Percentiles rank a stretch among this genome's conserved stretches.
These are phyloP conservation scores for Schizosaccharomyces japonicus DNA, from an alignment of 805 yeast species.

Conservation along the genomic window DNA sequence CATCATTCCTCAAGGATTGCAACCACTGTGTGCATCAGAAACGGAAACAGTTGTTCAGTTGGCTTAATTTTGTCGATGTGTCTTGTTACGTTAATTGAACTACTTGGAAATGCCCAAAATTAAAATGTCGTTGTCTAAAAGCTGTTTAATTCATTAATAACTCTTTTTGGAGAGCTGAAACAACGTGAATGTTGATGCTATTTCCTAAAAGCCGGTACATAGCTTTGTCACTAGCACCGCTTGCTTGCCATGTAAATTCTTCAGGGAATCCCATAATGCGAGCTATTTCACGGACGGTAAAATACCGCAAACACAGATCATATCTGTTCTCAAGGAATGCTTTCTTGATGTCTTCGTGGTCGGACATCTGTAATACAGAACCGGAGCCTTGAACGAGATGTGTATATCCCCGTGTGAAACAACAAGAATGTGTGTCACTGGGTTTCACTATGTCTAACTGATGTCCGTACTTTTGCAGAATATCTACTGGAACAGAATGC, in stretches of 20 bases:
- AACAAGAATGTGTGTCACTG: not conserved
- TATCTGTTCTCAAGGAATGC: not conserved
- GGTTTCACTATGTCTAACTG: not conserved
- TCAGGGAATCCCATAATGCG: not conserved
- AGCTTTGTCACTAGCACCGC: not conserved
- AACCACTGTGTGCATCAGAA: too few relatives aligned
- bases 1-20: too few relatives aligned
- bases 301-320: not conserved
- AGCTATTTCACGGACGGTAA: not conserved
- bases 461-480: not conserved
- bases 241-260: not conserved
- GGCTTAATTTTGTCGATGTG: too few relatives aligned
- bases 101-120: too few relatives aligned
- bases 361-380: not conserved
- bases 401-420: not conserved
- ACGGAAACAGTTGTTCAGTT: too few relatives aligned
- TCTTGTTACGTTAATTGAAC: too few relatives aligned
- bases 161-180: too few relatives aligned
- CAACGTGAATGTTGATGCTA: not conserved
- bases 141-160: too few relatives aligned
- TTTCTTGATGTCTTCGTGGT: not conserved
- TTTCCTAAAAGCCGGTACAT: constrained; percentile 1
- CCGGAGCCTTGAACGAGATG: not conserved
- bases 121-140: too few relatives aligned
- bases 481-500: not conserved